Percentiles rank a stretch among this genome's conserved stretches.
Conservation (phyloP, 2,329 filamentous ascomycete genomes). For the Alternaria sp. region DNA sequence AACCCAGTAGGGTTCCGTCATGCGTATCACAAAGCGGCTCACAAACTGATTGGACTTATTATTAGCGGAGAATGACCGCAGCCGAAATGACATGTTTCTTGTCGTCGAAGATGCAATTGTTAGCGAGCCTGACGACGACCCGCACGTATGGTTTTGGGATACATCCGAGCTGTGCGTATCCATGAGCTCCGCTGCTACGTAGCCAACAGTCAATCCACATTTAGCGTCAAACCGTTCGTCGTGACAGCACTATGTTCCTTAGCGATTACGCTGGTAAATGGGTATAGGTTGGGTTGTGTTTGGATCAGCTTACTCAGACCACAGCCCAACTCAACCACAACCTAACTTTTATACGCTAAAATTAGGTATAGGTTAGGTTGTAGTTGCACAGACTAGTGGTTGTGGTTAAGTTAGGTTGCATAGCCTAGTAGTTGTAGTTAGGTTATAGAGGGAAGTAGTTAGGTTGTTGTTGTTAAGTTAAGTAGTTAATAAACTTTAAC, state of each 20-base stretch:
- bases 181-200: conserved; percentile 7
- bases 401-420: too few species aligned
- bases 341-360: too few species aligned
- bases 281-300: background rate
- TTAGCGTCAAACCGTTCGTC: background rate
- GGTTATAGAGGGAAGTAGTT: too few species aligned
- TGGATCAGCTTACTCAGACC: too few species aligned
- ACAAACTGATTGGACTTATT: background rate
- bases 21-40: conserved; percentile 7
- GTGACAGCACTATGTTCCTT: conserved; percentile 2
- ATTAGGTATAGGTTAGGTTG: too few species aligned
- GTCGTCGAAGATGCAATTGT: background rate
- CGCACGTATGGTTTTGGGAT: background rate
- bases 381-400: too few species aligned
- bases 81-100: conserved; percentile 7
- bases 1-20: conserved; percentile 1
- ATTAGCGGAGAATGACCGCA: background rate
- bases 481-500: too few species aligned
- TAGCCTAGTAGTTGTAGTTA: too few species aligned
- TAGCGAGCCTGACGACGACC: conserved; percentile 3
- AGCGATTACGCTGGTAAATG: background rate
- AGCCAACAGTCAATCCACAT: background rate
- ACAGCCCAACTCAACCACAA: too few species aligned
- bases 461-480: too few species aligned
- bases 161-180: conserved; percentile 17